A percentile compares a stretch with the other conserved stretches of the same genome.
Evolutionary conservation across 306 rosid genomes (phyloP).

Genomic region (Gleditsia sinensis): DNA sequence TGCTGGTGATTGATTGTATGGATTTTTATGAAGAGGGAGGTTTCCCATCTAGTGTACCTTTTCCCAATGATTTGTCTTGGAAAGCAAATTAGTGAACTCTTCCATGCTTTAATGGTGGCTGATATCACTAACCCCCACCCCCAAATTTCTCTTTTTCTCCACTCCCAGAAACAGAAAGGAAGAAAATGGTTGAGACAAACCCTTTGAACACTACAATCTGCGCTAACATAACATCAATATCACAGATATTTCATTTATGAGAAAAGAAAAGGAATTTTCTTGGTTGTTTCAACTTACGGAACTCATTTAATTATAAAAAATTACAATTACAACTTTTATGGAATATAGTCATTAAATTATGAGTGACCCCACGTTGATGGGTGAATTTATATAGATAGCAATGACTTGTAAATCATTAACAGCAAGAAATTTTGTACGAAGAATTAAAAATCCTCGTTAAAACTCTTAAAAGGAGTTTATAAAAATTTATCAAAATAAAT

Average conservation of each 20-base stretch:
- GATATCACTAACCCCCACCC: slow-evolving; percentile 19
- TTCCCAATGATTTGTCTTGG: slow-evolving; percentile 9
- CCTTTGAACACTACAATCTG: background rate
- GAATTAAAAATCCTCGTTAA: too few relatives aligned
- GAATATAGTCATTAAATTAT: too few relatives aligned
- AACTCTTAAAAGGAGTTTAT: too few relatives aligned
- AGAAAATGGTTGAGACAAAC: background rate
- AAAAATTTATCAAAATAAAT: too few relatives aligned
- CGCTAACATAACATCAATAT: background rate
- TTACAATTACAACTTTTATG: too few relatives aligned
- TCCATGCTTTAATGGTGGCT: slow-evolving; percentile 36
- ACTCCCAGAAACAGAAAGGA: background rate
- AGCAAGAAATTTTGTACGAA: too few relatives aligned
- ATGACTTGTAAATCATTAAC: background rate
- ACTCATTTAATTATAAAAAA: too few relatives aligned
- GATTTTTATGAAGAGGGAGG: slow-evolving; percentile 37
- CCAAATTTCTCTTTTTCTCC: background rate
- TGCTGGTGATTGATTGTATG: slow-evolving; percentile 51
- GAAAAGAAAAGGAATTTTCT: background rate
- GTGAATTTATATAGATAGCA: too few relatives aligned
- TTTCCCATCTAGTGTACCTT: slow-evolving; percentile 31
- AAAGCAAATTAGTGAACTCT: slow-evolving; percentile 31
- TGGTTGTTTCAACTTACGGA: too few relatives aligned
- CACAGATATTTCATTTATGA: background rate
- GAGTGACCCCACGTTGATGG: too few relatives aligned